phyloP scores from a whole-genome alignment of 2,329 filamentous ascomycete genomes.

The Colletotrichum limetticola region DNA sequence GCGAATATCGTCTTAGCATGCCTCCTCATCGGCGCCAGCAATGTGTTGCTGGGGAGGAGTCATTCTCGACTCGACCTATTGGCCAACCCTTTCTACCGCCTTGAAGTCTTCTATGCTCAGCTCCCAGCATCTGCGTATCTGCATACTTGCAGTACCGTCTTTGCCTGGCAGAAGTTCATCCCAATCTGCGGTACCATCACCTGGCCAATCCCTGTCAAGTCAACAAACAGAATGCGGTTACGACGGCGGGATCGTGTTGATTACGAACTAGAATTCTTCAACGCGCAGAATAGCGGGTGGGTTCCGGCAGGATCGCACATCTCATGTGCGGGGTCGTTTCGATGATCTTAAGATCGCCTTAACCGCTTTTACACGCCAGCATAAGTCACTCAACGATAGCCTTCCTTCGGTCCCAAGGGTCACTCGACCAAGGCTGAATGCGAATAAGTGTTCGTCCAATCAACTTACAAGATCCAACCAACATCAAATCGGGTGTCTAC shows the following conservation, averaged over 20 bases:
- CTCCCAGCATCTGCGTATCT: not conserved
- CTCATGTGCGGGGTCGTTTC: not conserved
- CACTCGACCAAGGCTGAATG: not conserved
- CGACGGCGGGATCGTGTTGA: no score
- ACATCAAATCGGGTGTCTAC: not conserved
- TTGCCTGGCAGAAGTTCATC: slow-evolving; percentile 21
- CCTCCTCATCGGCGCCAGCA: not conserved
- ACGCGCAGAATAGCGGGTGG: no score
- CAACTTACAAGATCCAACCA: not conserved
- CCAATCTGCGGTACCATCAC: not conserved
- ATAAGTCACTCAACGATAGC: not conserved
- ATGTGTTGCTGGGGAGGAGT: not conserved
- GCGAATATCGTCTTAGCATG: not conserved
- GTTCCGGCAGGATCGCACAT: not conserved
- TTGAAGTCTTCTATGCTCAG: not conserved
- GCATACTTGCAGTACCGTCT: not conserved
- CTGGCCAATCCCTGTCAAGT: not conserved
- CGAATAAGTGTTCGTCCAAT: not conserved
- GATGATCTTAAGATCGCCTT: not conserved
- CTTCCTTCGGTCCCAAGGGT: not conserved
- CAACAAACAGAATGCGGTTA: not conserved
- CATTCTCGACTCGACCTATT: not conserved
- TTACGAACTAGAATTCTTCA: no score
- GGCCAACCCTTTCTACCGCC: not conserved
- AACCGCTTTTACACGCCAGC: not conserved